phyloP scores from a whole-genome alignment of 345 rosid genomes.

The Salix viminalis region DNA sequence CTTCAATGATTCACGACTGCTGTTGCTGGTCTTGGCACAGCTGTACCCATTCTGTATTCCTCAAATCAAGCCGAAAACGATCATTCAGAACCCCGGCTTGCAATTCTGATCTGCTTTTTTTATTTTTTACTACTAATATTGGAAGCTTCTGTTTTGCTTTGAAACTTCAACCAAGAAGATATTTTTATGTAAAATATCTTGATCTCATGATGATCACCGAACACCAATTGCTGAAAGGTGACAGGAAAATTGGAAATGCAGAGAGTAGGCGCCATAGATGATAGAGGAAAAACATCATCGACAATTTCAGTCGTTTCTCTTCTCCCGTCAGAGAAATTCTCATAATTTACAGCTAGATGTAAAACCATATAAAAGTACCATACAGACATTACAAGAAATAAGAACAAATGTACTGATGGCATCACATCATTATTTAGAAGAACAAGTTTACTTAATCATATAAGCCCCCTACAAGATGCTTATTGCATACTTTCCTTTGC shows the following conservation, averaged over 20 bases:
- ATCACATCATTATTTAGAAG: background rate
- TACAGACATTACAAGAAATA: background rate
- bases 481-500: background rate
- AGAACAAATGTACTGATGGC: background rate
- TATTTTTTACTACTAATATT: background rate
- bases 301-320: too few relatives aligned
- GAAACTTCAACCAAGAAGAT: background rate
- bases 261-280: too few relatives aligned
- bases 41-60: background rate
- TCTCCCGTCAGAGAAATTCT: too few relatives aligned
- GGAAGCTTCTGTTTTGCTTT: background rate
- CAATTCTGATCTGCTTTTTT: background rate
- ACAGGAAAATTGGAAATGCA: background rate
- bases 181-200: background rate
- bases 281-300: too few relatives aligned
- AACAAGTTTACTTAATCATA: too few relatives aligned
- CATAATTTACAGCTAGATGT: background rate
- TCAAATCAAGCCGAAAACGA: background rate
- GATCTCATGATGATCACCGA: background rate
- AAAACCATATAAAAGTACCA: background rate
- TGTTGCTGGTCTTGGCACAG: background rate
- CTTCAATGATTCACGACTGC: background rate
- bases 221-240: background rate
- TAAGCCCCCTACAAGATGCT: background rate
- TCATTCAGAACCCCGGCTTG: background rate